These are phyloP conservation scores for Ramichloridium luteum DNA, from an alignment of 2,329 filamentous ascomycete species.

Conservation along the genomic window DNA sequence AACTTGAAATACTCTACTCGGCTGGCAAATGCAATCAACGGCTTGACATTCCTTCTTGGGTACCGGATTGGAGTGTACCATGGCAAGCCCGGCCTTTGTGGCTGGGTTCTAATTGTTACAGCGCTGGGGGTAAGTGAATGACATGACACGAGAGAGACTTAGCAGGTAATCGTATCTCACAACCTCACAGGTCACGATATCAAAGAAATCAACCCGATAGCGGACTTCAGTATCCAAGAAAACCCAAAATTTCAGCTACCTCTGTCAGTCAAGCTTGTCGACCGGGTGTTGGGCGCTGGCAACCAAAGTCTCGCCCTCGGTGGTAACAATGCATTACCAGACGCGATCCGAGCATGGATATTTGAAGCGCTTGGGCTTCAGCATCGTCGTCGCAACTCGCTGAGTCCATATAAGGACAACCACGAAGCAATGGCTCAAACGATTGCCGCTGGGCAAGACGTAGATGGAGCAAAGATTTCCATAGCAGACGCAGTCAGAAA, in stretches of 20 bases:
- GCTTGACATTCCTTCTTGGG: conserved; percentile 11
- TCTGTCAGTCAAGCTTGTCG: conserved; percentile 9
- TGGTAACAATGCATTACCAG: conserved; percentile 6
- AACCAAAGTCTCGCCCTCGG: conserved; percentile 3
- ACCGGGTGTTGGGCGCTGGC: conserved; percentile 11
- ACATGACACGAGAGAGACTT: too few relatives aligned
- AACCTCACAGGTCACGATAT: too few relatives aligned
- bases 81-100: conserved; percentile 11
- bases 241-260: conserved; percentile 7
- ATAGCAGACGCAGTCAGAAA: conserved; percentile 7
- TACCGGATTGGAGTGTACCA: conserved; percentile 10
- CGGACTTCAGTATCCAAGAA: conserved; percentile 1
- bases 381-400: conserved; percentile 8
- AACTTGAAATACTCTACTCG: conserved; percentile 11
- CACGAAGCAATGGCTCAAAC: conserved; percentile 10
- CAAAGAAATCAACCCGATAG: conserved; percentile 6
- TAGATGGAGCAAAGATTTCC: conserved; percentile 5
- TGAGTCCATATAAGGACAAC: conserved; percentile 8
- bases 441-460: conserved; percentile 11
- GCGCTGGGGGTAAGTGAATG: conserved; percentile 9
- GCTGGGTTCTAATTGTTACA: conserved; percentile 9
- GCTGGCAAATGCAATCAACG: conserved; percentile 10
- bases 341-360: conserved; percentile 9
- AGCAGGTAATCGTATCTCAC: too few relatives aligned
- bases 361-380: conserved; percentile 9